Evolutionary conservation across 1,284 basidiomycete species (phyloP).

Genomic region (Ceratobasidium sp.): DNA sequence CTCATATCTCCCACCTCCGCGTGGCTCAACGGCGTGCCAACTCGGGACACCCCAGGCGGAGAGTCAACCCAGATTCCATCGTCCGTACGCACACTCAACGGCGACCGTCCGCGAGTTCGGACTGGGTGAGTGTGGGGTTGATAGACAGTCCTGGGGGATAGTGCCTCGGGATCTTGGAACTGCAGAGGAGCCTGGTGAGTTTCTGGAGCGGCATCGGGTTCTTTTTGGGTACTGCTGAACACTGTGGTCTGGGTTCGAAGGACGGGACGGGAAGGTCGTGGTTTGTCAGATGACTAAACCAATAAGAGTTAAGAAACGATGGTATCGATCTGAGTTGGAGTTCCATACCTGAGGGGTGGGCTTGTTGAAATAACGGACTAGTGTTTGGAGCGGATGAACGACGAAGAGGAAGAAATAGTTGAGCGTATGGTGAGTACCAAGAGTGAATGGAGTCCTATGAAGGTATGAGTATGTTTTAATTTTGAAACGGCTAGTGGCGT

Average conservation of each 20-base stretch:
- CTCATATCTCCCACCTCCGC: not conserved
- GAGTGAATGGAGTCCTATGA: slow-evolving; percentile 22
- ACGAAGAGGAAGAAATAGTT: not conserved
- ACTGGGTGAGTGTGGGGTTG: not conserved
- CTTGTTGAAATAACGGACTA: not conserved
- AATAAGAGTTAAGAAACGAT: too few relatives aligned
- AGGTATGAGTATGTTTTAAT: not conserved
- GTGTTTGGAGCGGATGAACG: not conserved
- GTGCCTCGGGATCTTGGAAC: not conserved
- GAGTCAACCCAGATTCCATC: not conserved
- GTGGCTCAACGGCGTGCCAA: not conserved
- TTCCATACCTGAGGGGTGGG: not conserved
- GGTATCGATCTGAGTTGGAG: not conserved
- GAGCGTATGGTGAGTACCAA: slow-evolving; percentile 20
- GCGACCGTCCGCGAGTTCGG: not conserved
- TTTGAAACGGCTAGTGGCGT: not conserved
- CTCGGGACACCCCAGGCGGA: not conserved
- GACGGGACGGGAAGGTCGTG: not conserved
- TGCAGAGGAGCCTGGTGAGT: not conserved
- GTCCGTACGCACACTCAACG: not conserved
- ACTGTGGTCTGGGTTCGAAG: not conserved
- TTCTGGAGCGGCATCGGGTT: not conserved
- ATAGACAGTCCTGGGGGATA: not conserved
- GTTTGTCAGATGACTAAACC: not conserved
- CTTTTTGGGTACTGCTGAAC: not conserved